These are phyloP conservation scores for Podospora sp. DNA, from an alignment of 495 filamentous ascomycete genomes.

Conservation along the genomic window DNA sequence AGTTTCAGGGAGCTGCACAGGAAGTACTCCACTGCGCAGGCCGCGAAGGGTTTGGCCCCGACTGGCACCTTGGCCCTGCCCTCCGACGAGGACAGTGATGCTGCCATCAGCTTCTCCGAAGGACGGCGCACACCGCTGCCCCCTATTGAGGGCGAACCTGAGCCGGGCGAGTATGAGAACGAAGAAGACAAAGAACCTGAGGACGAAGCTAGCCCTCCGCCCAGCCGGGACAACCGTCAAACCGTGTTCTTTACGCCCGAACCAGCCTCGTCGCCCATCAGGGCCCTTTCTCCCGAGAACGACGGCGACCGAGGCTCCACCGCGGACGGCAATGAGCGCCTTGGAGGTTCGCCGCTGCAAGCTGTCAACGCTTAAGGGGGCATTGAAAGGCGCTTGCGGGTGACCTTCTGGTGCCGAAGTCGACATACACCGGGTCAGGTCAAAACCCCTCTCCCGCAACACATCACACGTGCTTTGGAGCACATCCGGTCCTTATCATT, in stretches of 20 bases:
- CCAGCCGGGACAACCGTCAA: conserved; percentile 34
- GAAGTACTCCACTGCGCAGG: conserved; percentile 52
- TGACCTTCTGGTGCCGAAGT: too few relatives aligned
- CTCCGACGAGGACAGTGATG: conserved; percentile 60
- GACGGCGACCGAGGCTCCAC: conserved; percentile 20
- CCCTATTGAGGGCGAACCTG: conserved; percentile 49
- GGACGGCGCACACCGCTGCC: conserved; percentile 57
- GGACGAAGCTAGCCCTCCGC: conserved; percentile 29
- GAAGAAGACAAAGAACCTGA: conserved; percentile 18
- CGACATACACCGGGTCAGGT: too few relatives aligned
- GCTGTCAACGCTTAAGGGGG: conserved; percentile 40
- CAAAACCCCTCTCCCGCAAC: too few relatives aligned
- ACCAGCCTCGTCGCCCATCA: conserved; percentile 39
- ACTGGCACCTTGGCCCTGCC: conserved; percentile 42
- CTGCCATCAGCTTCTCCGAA: conserved; percentile 58
- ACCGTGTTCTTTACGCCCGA: conserved; percentile 51
- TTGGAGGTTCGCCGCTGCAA: conserved; percentile 45
- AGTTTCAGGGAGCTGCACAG: conserved; percentile 58
- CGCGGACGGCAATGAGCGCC: conserved; percentile 32
- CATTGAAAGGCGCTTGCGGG: neutral
- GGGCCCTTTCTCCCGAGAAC: conserved; percentile 23
- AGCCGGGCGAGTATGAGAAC: conserved; percentile 19
- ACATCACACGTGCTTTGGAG: too few relatives aligned
- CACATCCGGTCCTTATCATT: neutral
- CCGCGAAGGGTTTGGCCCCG: conserved; percentile 30